A percentile compares a stretch with the other conserved stretches of the same genome.
Conservation (phyloP, 148 eudicot species). For the Silene latifolia region DNA sequence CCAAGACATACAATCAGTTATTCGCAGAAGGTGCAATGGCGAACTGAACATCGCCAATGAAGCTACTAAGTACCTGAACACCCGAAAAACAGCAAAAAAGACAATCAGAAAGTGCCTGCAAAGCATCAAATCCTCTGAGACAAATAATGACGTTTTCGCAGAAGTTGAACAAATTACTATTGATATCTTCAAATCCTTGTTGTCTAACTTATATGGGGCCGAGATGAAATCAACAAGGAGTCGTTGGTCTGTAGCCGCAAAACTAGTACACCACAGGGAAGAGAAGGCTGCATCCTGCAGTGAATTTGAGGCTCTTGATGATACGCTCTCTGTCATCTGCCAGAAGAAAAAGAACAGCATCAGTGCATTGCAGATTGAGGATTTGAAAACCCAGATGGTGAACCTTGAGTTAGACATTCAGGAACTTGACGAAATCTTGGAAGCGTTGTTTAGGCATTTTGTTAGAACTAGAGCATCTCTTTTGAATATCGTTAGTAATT, state of each 20-base stretch:
- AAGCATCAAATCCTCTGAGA: constrained; percentile 13
- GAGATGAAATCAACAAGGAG: not conserved
- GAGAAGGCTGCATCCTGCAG: not conserved
- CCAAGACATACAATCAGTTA: constrained; percentile 30
- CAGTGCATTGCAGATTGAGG: not conserved
- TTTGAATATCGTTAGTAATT: constrained; percentile 43
- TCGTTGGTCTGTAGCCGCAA: constrained; percentile 3
- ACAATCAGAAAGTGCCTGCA: constrained; percentile 22
- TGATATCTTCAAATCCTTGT: constrained; percentile 10
- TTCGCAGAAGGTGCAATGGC: constrained; percentile 37
- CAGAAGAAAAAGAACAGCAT: constrained; percentile 4
- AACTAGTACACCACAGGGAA: not conserved
- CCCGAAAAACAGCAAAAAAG: constrained; percentile 21
- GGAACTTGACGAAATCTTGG: not conserved
- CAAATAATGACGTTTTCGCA: not conserved
- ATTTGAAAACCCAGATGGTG: not conserved
- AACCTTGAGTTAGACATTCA: constrained; percentile 4
- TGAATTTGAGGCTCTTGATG: constrained; percentile 1
- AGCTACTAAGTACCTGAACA: constrained; percentile 19
- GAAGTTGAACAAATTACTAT: constrained; percentile 3
- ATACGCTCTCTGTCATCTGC: not conserved
- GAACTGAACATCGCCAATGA: constrained; percentile 12
- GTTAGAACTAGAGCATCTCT: constrained; percentile 16
- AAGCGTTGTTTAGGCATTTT: constrained; percentile 19
- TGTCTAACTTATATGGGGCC: constrained; percentile 3